Base-by-base conservation (phyloP, 441 rosid genomes). In the Arabidopsis lyrata region DNA sequence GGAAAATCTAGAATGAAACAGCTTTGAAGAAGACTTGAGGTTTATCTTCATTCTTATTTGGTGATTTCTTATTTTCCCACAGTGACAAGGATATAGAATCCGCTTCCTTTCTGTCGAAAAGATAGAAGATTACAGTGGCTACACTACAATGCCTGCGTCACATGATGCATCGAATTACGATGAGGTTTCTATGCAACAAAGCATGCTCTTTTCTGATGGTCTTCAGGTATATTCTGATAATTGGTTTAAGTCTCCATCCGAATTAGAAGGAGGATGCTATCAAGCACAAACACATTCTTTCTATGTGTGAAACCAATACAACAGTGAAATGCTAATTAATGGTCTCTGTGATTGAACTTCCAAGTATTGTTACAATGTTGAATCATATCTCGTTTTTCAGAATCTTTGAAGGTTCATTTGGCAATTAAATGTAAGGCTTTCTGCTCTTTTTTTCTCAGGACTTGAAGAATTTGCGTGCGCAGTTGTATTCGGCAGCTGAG, bases 401-500 rank as follows among this genome's bases (percentile, higher is more conserved):
- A 6, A 16, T 39, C 12, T 8, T 13, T 24, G 20, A 13, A 24
- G 8, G 64, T 59, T 6, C 2, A 36, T 20, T 22, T 22, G 18
- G 3, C 0, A 31, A 9, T 3, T 15, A 31, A 22, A n/a, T n/a
- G 49, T 38, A 52, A 66, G 6, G 24, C 35, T 50, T 53, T 73
- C 7, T 73, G 58, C 20, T 55, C 5, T 24, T 29, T 32, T 2
- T 8, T 2, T 14, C 73, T 70, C 85, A 95, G 98, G 98, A 95
- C 81, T 84, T 95, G 83, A 92, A 87, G 86, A 92, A 88, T 80
- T 75, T 95, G 73, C 75, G 98, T 78, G 70, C 84, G 36, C 97
- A 92, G 60, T 80, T 95, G 65, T 95, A 95, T 74, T 85, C 97
- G 8, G 99, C 99, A 38, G 99, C 99, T 0, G 99, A 95, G 81